Evolutionary conservation across 352 stramenopile genomes (phyloP).

Genomic region (Paralagenidium karlingii): DNA sequence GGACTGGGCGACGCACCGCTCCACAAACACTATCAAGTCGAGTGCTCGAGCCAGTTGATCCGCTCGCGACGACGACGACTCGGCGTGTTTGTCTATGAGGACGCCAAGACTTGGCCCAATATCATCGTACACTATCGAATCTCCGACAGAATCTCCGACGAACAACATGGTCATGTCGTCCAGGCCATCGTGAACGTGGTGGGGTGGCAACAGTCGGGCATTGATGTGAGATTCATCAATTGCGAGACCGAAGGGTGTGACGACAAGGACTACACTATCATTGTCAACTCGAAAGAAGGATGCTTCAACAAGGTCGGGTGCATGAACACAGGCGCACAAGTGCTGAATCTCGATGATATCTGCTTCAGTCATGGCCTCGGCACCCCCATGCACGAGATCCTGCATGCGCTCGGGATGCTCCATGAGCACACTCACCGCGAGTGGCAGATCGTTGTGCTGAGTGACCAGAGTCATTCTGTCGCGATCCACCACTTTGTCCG

Average conservation of each 20-base stretch:
- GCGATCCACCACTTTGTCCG: constrained; percentile 59
- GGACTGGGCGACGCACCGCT: constrained; percentile 41
- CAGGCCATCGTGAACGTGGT: constrained; percentile 51
- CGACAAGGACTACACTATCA: constrained; percentile 54
- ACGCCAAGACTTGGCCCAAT: constrained; percentile 53
- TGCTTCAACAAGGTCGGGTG: constrained; percentile 70
- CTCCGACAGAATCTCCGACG: constrained; percentile 31
- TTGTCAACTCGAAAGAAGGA: constrained; percentile 51
- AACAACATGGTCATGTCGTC: constrained; percentile 33
- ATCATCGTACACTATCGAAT: constrained; percentile 60
- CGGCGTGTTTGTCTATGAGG: constrained; percentile 36
- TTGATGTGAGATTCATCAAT: no score
- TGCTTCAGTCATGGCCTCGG: constrained; percentile 43
- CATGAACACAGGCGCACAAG: constrained; percentile 43
- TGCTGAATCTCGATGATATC: constrained; percentile 53
- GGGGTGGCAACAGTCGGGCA: no score
- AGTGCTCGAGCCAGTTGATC: constrained; percentile 17
- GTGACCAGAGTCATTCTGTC: constrained; percentile 40
- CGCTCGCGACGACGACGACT: constrained; percentile 18
- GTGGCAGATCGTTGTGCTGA: constrained; percentile 59
- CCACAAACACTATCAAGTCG: constrained; percentile 20
- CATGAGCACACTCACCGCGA: constrained; percentile 63
- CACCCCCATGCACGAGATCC: constrained; percentile 54
- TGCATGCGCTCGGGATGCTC: constrained; percentile 47
- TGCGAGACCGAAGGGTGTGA: constrained; percentile 40